Conservation (phyloP, 2,329 filamentous ascomycete species). For the Penicillium sclerotiorum region DNA sequence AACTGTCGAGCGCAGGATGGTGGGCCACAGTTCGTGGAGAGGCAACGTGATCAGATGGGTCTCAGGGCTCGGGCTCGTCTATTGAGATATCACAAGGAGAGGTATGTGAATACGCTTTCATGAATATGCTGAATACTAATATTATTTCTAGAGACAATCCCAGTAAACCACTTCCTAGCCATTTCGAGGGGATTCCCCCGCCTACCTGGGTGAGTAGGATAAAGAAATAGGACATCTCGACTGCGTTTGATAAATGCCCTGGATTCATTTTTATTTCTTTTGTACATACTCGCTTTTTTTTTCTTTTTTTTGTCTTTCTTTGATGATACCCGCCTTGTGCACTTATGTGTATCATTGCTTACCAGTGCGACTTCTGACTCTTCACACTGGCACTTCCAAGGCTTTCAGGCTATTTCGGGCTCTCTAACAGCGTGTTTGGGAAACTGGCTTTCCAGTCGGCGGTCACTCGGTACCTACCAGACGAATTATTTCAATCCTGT, state of each 20-base stretch:
- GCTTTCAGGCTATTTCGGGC: too few species aligned
- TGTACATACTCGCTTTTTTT: neutral
- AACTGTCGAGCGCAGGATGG: constrained; percentile 31
- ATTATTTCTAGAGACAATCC: neutral
- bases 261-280: neutral
- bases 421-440: too few species aligned
- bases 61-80: constrained; percentile 60
- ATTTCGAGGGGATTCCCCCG: neutral
- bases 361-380: too few species aligned
- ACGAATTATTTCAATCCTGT: too few species aligned
- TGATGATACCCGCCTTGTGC: too few species aligned
- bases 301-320: neutral
- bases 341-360: too few species aligned
- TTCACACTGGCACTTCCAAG: too few species aligned
- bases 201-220: too few species aligned
- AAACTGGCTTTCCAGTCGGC: too few species aligned
- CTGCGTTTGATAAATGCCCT: too few species aligned
- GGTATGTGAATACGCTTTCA: neutral
- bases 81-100: constrained; percentile 49
- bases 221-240: too few species aligned
- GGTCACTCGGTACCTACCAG: too few species aligned
- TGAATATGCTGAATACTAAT: neutral
- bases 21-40: constrained; percentile 16
- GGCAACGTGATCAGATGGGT: constrained; percentile 53
- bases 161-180: neutral